Conservation (phyloP, 306 rosid genomes). For the Dalbergia cochinchinensis region DNA sequence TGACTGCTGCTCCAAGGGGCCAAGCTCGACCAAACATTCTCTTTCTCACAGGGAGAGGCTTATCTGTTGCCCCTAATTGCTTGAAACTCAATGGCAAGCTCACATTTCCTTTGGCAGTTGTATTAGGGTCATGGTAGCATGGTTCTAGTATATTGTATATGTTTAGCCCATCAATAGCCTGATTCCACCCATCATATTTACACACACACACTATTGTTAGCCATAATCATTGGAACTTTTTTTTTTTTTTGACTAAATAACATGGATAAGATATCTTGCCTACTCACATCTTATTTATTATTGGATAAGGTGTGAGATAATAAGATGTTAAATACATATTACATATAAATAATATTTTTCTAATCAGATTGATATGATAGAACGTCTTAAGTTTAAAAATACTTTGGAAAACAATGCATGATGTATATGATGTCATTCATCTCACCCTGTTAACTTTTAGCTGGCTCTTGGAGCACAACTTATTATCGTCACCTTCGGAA, state of each 20-base stretch:
- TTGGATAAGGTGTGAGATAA: too few species aligned
- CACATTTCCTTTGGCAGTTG: constrained; percentile 7
- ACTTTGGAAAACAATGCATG: too few species aligned
- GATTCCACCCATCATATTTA: not conserved
- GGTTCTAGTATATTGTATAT: constrained; percentile 75
- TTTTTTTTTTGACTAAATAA: too few species aligned
- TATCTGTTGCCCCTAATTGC: constrained; percentile 65
- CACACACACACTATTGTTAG: not conserved
- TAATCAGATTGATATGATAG: too few species aligned
- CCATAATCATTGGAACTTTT: too few species aligned
- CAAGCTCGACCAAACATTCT: constrained; percentile 86
- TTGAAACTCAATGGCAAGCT: constrained; percentile 71
- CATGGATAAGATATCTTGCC: too few species aligned
- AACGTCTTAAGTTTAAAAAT: too few species aligned
- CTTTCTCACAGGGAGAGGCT: constrained; percentile 64
- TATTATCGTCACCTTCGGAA: not conserved
- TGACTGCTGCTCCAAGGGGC: constrained; percentile 71
- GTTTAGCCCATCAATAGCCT: constrained; percentile 68
- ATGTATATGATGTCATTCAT: not conserved
- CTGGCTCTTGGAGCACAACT: constrained; percentile 43
- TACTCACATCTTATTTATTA: too few species aligned
- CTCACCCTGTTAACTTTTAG: constrained; percentile 52
- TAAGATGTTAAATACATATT: too few species aligned
- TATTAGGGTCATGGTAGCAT: constrained; percentile 58
- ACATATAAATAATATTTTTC: too few species aligned